Percentiles rank a stretch among this genome's conserved stretches.
phyloP scores from a whole-genome alignment of 2,329 filamentous ascomycete genomes.

The Colletotrichum chrysophilum region DNA sequence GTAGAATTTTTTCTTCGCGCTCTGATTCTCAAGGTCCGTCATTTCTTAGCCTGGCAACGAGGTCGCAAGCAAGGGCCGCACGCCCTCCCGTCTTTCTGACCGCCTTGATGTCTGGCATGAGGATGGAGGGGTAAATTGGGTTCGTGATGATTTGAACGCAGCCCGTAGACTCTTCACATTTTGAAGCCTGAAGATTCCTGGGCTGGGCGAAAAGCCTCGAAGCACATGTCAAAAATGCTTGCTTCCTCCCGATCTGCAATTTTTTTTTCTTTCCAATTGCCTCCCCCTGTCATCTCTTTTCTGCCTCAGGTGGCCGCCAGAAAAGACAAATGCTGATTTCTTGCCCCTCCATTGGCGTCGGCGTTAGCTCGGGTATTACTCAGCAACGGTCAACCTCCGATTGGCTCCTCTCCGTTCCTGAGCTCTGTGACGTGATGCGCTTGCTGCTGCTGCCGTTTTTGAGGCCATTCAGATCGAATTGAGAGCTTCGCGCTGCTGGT shows the following conservation, averaged over 20 bases:
- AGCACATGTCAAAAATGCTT: neutral
- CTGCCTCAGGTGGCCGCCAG: neutral
- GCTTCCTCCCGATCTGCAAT: neutral
- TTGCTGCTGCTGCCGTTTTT: neutral
- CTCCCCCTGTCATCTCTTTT: neutral
- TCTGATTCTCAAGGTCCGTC: neutral
- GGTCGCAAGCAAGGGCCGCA: conserved; percentile 11
- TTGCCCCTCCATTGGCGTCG: neutral
- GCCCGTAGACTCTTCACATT: neutral
- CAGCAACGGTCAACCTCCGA: neutral
- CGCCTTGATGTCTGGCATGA: neutral
- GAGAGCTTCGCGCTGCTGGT: neutral
- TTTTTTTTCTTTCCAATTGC: neutral
- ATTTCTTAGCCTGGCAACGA: conserved; percentile 1
- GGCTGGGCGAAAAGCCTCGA: neutral
- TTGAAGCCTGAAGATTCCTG: neutral
- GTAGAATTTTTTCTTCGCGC: conserved; percentile 5
- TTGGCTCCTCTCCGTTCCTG: neutral
- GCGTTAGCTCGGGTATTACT: neutral
- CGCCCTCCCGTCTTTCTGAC: conserved; percentile 9
- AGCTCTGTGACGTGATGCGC: neutral
- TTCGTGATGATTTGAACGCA: neutral
- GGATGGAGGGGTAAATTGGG: neutral
- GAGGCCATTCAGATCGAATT: neutral
- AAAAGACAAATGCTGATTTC: neutral